Base-by-base conservation (phyloP, 2,329 filamentous ascomycete genomes). In the Torrubiella hemipterigena region DNA sequence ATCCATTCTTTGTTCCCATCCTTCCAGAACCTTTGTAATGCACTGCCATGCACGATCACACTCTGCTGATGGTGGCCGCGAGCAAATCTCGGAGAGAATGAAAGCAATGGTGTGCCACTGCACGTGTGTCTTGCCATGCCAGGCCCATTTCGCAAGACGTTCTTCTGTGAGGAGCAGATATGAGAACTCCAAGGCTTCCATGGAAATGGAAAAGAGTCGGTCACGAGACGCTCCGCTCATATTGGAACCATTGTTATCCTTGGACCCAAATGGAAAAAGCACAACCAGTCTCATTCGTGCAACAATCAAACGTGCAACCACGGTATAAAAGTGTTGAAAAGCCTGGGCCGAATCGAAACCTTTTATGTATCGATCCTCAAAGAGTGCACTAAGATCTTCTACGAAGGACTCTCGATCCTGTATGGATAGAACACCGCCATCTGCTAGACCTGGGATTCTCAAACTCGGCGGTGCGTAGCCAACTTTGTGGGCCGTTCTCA, bases 61-160 rank as follows among this genome's bases (percentile, higher is more conserved):
- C n/a, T 27, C 24, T 8, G 8, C 8, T 7, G 24, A 27, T 14
- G 24, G 24, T 7, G 24, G 24, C 8, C 29, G 6, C 18, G 19
- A 24, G 41, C 70, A 75, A 0, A 77, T 55, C 41, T 77, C 70
- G 2, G 68, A 67, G 7, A 77, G 55, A 4, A 76, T 59, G 43
- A 74, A 77, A 1, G 72, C 72, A 22, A 77, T 59, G 3, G 71
- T 68, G 44, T 77, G 72, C 73, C 73, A 79, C 44, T 78, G 75
- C 41, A 74, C 67, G 35, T 77, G 74, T 2, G 71, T 76, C 15
- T 61, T 58, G 55, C 77, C 77, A 0, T 77, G 57, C 75, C 75
- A 80, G 23, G 67, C 63, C 74, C 74, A 80, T 44, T 73, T 70
- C 43, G 65, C 59, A 0, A 70, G 77, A 10, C 65, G 59, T 21